Base-by-base conservation (phyloP, 2,329 filamentous ascomycete species). In the Lojkania enalia region DNA sequence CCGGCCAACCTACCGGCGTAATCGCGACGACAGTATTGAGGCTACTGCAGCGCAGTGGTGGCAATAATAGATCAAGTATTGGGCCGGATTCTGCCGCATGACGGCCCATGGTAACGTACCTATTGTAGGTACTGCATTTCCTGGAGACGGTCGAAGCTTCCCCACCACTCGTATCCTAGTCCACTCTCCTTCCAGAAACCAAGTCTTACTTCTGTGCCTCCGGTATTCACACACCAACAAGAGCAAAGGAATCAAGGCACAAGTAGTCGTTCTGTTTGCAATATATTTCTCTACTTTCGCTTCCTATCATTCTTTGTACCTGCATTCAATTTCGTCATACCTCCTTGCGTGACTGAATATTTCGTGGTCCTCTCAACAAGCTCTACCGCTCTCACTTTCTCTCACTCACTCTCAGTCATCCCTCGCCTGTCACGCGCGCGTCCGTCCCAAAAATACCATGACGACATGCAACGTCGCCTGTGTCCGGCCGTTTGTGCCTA, bases 311-410 rank as follows among this genome's bases (percentile, higher is more conserved):
- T 37, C 23, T 31, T 42, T 30, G 36, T 43, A 39, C 40, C 45
- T 46, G 47, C 44, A 43, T 51, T 39, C 15, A 19, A 25, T 42
- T 46, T 48, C 40, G 31, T 49, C 44, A 36, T 44, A 2, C 20
- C 25, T 27, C 30, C 23, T 38, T 4, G 35, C 29, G 35, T 33
- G 18, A 39, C 42, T 19, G 15, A 21, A 20, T n/a, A 3, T 16
- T n/a, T 18, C 14, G 21, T 32, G 20, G 39, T 41, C 32, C 14
- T 42, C 11, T 15, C 18, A n/a, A 16, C 30, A 23, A n/a, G n/a
- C n/a, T n/a, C 7, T 27, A n/a, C n/a, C 25, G 7, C 25, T 27
- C 6, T 36, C 16, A 36, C 33, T 9, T 21, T 15, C 19, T 9
- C 15, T 11, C 15, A 33, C n/a, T 27, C 23, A 27, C 23, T 7